phyloP scores from a whole-genome alignment of 2,329 filamentous ascomycete species.

The Bipolaris gigantea region DNA sequence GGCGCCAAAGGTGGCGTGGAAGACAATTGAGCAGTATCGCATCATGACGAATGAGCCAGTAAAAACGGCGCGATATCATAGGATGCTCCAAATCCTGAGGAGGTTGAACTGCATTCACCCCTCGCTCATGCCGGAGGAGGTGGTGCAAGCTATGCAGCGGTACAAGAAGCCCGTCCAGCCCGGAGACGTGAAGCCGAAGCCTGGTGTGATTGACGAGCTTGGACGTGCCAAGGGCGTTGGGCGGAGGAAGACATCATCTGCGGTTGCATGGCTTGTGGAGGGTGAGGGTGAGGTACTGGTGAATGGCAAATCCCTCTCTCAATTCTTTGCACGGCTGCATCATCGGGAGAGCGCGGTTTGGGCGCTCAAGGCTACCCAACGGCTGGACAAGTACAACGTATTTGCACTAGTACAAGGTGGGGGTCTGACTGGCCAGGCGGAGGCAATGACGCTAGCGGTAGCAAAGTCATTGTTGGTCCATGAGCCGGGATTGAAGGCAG shows the following conservation, averaged over 20 bases:
- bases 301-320: slow-evolving; percentile 82
- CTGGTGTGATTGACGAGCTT: slow-evolving; percentile 70
- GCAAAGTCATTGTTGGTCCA: slow-evolving; percentile 86
- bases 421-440: slow-evolving; percentile 91
- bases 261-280: slow-evolving; percentile 86
- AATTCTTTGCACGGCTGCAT: slow-evolving; percentile 84
- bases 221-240: slow-evolving; percentile 81
- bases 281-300: slow-evolving; percentile 87
- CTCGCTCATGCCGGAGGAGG: slow-evolving; percentile 69
- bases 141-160: slow-evolving; percentile 63
- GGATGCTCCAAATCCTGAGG: slow-evolving; percentile 74
- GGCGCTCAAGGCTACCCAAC: slow-evolving; percentile 79
- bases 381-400: slow-evolving; percentile 95
- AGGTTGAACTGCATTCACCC: slow-evolving; percentile 85
- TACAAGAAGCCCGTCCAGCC: slow-evolving; percentile 79
- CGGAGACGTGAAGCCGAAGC: slow-evolving; percentile 63
- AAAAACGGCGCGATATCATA: slow-evolving; percentile 70
- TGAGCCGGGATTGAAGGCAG: slow-evolving; percentile 87
- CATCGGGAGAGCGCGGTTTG: slow-evolving; percentile 94
- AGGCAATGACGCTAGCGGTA: slow-evolving; percentile 88
- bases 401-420: slow-evolving; percentile 85
- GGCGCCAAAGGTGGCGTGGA: slow-evolving; percentile 77
- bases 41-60: slow-evolving; percentile 52
- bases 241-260: slow-evolving; percentile 82
- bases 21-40: slow-evolving; percentile 75